Base-by-base conservation (phyloP, 2,329 filamentous ascomycete genomes). In the Paraphaeosphaeria minitans region DNA sequence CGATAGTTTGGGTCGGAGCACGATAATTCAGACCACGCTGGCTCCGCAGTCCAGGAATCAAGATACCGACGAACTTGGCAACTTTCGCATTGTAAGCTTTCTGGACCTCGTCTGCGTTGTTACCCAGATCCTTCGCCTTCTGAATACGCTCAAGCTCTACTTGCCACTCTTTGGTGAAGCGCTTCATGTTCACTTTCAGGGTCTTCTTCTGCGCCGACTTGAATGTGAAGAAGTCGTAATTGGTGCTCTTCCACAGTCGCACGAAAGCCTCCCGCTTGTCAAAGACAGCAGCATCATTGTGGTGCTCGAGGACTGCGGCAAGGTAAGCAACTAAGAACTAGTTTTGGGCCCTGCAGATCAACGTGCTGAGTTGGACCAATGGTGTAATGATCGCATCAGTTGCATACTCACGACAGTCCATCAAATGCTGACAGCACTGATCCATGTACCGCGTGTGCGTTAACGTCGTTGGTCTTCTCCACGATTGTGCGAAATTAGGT, bases 311-410 rank as follows among this genome's bases (percentile, higher is more conserved):
- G 0, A 71, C 60, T 7, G 65, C 65, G 10, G 45, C 49, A 35
- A 71, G 66, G 37, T 67, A 71, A 3, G 48, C 13, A 1, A 42
- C 10, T 27, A 64, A 70, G 48, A 67, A 70, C 33, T 63, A 59
- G 42, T 69, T 55, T 33, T 63, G 66, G 29, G 67, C 47, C 9
- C 66, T 65, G 31, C 58, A 64, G 9, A 61, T 52, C 7, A 69
- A 42, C 14, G 66, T 66, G 45, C 63, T 61, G 19, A 63, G 12
- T 19, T 61, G 61, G 16, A 69, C 58, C 21, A 70, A 33, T 0
- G 67, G 66, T 4, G 49, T 21, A n/a, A 71, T 66, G 9, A 70
- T 43, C 4, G 49, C 55, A 52, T 71, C 67, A 5, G 65, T 62
- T 16, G 63, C 31, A 37, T 60, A 43, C 55, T 64, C 61, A n/a